Conservation (phyloP, 345 rosid genomes). For the Crucihimalaya himalaica region DNA sequence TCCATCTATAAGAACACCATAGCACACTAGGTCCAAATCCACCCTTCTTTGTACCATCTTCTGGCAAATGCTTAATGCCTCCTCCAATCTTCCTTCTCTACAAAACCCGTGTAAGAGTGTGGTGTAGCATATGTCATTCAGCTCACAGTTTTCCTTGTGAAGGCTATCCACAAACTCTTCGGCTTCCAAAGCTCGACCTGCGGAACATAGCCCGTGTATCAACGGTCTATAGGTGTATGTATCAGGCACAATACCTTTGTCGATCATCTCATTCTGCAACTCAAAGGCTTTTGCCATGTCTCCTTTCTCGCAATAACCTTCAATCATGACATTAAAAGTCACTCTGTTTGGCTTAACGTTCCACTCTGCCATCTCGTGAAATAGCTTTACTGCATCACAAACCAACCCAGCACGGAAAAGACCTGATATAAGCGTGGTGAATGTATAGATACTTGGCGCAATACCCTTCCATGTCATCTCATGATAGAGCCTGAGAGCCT, state of each 20-base stretch:
- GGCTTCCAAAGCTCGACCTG: constrained; percentile 70
- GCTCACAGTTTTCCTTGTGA: constrained; percentile 50
- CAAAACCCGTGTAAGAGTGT: constrained; percentile 78
- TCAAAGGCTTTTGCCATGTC: constrained; percentile 59
- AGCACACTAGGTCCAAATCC: constrained; percentile 81
- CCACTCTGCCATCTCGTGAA: constrained; percentile 62
- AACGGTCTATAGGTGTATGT: constrained; percentile 79
- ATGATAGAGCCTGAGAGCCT: constrained; percentile 73
- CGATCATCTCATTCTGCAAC: constrained; percentile 65
- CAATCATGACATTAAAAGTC: constrained; percentile 84
- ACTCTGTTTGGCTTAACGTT: constrained; percentile 70
- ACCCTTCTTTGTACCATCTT: constrained; percentile 81
- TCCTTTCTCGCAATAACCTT: constrained; percentile 66
- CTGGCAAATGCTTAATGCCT: constrained; percentile 59
- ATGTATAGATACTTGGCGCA: constrained; percentile 65
- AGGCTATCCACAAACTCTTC: constrained; percentile 69
- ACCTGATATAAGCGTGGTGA: constrained; percentile 69
- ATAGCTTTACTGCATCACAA: constrained; percentile 58
- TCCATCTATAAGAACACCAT: constrained; percentile 79
- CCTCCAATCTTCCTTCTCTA: constrained; percentile 73
- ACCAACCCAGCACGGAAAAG: constrained; percentile 61
- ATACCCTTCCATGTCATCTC: constrained; percentile 87
- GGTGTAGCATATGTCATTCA: constrained; percentile 88
- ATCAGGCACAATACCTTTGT: constrained; percentile 77
- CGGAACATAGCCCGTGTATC: constrained; percentile 71